Evolutionary conservation across 1,139 yeast genomes (phyloP).

Genomic region (Pichia sp.): DNA sequence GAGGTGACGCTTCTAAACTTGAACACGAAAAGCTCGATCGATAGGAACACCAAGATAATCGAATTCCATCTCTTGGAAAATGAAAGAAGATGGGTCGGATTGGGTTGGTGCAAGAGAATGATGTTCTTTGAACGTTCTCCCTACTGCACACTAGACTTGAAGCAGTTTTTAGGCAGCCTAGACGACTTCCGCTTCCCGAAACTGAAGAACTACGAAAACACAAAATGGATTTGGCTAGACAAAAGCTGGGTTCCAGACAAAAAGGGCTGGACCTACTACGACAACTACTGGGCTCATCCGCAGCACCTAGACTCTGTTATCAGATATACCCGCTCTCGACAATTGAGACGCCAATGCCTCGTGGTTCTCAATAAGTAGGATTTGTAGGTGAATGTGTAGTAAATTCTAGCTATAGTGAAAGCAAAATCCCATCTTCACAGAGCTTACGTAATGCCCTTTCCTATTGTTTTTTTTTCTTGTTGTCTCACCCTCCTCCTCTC

Average conservation of each 20-base stretch:
- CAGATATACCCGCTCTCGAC: constrained; percentile 48
- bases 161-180: constrained; percentile 35
- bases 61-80: constrained; percentile 51
- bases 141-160: constrained; percentile 44
- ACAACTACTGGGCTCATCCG: constrained; percentile 46
- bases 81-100: constrained; percentile 58
- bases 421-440: no score
- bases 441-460: not conserved
- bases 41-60: constrained; percentile 40
- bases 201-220: constrained; percentile 18
- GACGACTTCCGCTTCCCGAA: constrained; percentile 45
- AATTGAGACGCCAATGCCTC: constrained; percentile 47
- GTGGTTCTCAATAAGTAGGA: constrained; percentile 31
- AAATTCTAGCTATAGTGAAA: not conserved
- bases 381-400: not conserved
- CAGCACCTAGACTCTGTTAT: constrained; percentile 44
- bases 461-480: no score
- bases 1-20: constrained; percentile 16
- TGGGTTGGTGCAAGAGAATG: constrained; percentile 53
- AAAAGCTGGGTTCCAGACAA: constrained; percentile 45
- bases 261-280: constrained; percentile 50
- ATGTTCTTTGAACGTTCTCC: constrained; percentile 50
- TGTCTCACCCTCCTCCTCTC: not conserved
- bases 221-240: constrained; percentile 43
- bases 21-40: constrained; percentile 4